Evolutionary conservation across 768 basidiomycete species (phyloP), one percentile per base, ranked within the genome.

Genomic region (Mycena leptocephala): DNA sequence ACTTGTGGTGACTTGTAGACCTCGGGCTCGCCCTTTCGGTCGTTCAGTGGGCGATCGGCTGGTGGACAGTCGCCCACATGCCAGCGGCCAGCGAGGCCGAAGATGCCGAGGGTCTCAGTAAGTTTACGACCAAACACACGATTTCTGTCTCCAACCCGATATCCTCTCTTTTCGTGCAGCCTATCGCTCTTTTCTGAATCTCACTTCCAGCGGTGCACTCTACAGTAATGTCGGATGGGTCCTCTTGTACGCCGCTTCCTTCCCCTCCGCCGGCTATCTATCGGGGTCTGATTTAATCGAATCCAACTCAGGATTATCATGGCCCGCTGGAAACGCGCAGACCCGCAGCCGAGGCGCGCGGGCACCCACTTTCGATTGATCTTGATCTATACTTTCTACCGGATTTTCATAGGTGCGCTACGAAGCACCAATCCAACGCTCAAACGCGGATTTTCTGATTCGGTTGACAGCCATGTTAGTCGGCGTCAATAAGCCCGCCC

Each of bases 61-160:
- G 28, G 53, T 55, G 53, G 53, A 55, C 53, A 55, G 53, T 55
- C 53, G 53, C 53, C 53, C 53, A 55, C 53, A 55, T 55, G 53
- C 53, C 53, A 55, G 53, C 53, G 53, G 53, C 53, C 53, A 30
- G 28, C 53, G 53, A 30, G 53, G 53, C 28, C 53, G 5, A 55
- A 55, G 26, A 55, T 55, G 28, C 53, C 14, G 10, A 55, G 53
- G 53, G 28, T 55, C 53, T 55, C 53, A 55, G 53, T 55, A 55
- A 28, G 53, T 10, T 26, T 51, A 51, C 24, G 24, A 51, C 48
- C 24, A 55, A 18, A 18, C 53, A 55, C 53, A 26, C 28, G 28
- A 55, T 55, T 55, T 55, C 53, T 55, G 28, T 26, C 53, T 55
- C 53, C 53, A 30, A 55, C 53, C 53, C 28, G 7, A 55, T 55